Base-by-base conservation (phyloP, 345 rosid genomes). In the Gossypium raimondii region DNA sequence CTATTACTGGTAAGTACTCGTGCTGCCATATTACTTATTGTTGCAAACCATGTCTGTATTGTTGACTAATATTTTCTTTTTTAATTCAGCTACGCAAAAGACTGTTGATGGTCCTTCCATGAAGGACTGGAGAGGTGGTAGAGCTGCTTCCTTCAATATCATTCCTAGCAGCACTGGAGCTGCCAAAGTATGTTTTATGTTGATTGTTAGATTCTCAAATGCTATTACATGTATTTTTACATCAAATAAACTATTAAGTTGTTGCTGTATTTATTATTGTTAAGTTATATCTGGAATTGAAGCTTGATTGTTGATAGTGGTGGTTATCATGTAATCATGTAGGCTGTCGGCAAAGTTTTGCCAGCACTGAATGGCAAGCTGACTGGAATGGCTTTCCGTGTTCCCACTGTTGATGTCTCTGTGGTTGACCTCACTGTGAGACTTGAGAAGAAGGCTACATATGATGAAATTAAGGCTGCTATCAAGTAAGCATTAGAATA, bases 121-220 rank as follows among this genome's bases (percentile, higher is more conserved):
- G 89, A 89, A 89, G 81, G 90, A 89, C 83, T 89, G 93, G 93
- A 85, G 93, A 81, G 93, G 93, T 72, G 93, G 93, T 25, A 85
- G 91, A 55, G 93, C 91, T 75, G 93, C 93, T 69, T 87, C 91
- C 72, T 89, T 85, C 84, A 88, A 88, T 70, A 88, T 88, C 76
- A 88, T 88, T 68, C 92, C 90, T 7, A 88, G 92, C 83, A 88
- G 93, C 79, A 89, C 93, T 56, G 93, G 93, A 74, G 93, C 93
- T 79, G 93, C 93, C 13, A 86, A 89, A 91, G 92, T 87, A 75
- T 50, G 2, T 57, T 4, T 57, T 57, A 63, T 48, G 10, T 17
- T 7, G 13, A 47, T 2, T 27, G 6, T 71, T 47, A 47, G 7
- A 61, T 44, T 45, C 29, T 60, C 61, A 57, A 25, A 22, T 41